Conservation (phyloP, 129 eudicot genomes). For the Logfia minima region DNA sequence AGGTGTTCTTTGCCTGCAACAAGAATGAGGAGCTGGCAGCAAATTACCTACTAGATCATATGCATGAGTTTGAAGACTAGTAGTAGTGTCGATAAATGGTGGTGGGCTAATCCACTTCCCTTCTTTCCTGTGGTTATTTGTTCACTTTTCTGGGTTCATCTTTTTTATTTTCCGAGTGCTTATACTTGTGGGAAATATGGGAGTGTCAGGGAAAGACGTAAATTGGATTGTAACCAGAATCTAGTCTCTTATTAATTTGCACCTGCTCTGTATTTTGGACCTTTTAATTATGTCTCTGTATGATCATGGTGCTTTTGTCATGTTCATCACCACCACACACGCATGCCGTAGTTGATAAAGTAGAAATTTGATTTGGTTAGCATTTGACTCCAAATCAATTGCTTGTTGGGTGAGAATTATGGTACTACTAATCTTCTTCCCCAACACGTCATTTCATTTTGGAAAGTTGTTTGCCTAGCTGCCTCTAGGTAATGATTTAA, state of each 20-base stretch:
- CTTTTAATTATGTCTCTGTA: constrained; percentile 5
- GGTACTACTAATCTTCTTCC: neutral
- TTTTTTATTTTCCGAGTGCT: constrained; percentile 33
- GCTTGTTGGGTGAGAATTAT: neutral
- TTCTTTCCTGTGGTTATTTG: constrained; percentile 24
- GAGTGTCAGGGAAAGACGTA: constrained; percentile 17
- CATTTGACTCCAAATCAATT: neutral
- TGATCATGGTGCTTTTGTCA: constrained; percentile 2
- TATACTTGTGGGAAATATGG: constrained; percentile 43
- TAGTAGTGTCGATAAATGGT: constrained; percentile 18
- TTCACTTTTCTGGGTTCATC: constrained; percentile 16
- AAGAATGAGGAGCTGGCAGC: constrained; percentile 86
- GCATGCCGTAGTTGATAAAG: neutral
- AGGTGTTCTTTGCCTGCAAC: constrained; percentile 88
- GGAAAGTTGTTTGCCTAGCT: neutral
- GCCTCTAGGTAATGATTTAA: neutral
- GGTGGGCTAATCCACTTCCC: constrained; percentile 17
- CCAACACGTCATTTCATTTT: neutral
- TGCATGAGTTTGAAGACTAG: constrained; percentile 67
- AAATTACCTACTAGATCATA: constrained; percentile 75
- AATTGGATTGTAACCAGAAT: constrained; percentile 33
- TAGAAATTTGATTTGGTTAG: neutral
- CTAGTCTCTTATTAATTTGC: constrained; percentile 28
- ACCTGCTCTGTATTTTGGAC: constrained; percentile 30
- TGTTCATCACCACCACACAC: neutral